These are phyloP conservation scores for Hanseniaspora vineae DNA, from an alignment of 805 yeast genomes.

Conservation along the genomic window DNA sequence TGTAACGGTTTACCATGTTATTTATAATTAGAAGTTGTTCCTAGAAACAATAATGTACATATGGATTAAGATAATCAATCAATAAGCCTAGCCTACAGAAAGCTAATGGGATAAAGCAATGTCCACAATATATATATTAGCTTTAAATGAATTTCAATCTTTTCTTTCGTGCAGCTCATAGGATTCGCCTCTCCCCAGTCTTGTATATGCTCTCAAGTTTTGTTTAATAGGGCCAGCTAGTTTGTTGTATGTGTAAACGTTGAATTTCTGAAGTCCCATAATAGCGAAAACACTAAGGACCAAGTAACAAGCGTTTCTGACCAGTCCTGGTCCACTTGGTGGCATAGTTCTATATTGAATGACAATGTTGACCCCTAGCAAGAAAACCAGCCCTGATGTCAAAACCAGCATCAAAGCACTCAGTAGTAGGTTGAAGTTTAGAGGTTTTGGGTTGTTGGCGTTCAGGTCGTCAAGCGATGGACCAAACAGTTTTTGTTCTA, in stretches of 20 bases:
- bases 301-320: slow-evolving; percentile 11
- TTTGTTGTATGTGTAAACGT: slow-evolving; percentile 10
- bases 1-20: too few species aligned
- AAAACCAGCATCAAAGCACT: slow-evolving; percentile 18
- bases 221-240: background rate
- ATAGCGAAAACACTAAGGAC: slow-evolving; percentile 10
- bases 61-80: too few species aligned
- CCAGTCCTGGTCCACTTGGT: slow-evolving; percentile 8
- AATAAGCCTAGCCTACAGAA: too few species aligned
- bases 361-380: slow-evolving; percentile 24
- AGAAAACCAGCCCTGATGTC: slow-evolving; percentile 19
- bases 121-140: too few species aligned
- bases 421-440: slow-evolving; percentile 13
- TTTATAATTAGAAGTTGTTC: too few species aligned
- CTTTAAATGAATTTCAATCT: too few species aligned
- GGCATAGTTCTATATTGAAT: slow-evolving; percentile 24
- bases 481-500: slow-evolving; percentile 13
- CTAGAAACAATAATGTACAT: too few species aligned
- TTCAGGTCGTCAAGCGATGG: slow-evolving; percentile 14
- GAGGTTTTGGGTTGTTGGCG: slow-evolving; percentile 8
- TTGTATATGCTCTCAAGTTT: background rate
- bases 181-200: slow-evolving; percentile 3
- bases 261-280: slow-evolving; percentile 9
- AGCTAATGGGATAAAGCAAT: too few species aligned
- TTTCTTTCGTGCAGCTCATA: slow-evolving; percentile 3